Conservation (phyloP, 306 rosid genomes). For the Corylus americana region DNA sequence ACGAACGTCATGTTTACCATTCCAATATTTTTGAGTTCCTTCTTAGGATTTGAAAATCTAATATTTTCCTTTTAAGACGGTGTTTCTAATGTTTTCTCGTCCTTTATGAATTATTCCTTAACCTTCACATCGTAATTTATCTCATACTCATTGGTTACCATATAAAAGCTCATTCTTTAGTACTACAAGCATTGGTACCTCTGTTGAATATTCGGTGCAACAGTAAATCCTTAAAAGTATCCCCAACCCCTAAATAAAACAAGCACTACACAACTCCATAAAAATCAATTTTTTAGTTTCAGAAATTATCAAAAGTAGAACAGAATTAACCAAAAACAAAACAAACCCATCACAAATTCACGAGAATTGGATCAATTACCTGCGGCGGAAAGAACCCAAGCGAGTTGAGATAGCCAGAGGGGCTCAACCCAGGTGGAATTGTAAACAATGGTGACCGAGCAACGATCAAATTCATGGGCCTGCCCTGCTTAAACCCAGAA, state of each 20-base stretch:
- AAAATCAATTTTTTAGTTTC: neutral
- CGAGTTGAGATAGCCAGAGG: slow-evolving; percentile 89
- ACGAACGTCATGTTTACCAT: no score
- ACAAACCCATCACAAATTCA: neutral
- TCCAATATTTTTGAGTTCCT: no score
- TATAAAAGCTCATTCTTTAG: no score
- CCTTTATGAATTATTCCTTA: no score
- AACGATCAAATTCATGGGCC: slow-evolving; percentile 77
- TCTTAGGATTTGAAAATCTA: no score
- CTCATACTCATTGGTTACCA: no score
- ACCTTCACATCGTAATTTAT: no score
- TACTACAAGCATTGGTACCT: no score
- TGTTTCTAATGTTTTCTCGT: no score
- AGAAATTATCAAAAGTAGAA: neutral
- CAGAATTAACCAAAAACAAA: neutral
- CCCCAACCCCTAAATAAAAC: neutral
- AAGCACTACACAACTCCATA: neutral
- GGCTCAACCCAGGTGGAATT: slow-evolving; percentile 80
- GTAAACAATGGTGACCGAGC: slow-evolving; percentile 78
- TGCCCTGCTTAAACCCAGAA: slow-evolving; percentile 75
- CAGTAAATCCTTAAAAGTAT: no score
- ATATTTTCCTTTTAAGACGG: no score
- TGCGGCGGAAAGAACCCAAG: slow-evolving; percentile 89
- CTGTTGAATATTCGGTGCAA: no score
- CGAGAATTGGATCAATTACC: slow-evolving; percentile 41